phyloP scores from a whole-genome alignment of 139 green algal species.

The Chlamydomonas urium region DNA sequence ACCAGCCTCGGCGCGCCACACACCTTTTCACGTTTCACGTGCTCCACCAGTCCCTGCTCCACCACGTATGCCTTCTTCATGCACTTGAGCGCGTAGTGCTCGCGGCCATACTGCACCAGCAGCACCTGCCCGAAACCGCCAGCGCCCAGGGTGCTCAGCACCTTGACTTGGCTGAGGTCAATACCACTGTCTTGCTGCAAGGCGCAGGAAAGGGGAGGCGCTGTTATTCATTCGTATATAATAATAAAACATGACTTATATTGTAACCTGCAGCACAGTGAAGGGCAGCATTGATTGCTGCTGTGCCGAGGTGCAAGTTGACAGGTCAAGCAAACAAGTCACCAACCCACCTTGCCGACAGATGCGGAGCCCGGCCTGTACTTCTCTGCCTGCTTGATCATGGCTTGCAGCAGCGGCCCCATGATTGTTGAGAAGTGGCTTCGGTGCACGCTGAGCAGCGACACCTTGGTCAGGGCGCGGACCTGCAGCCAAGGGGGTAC shows the following conservation, averaged over 20 bases:
- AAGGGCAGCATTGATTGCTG: too few species aligned
- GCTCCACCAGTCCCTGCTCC: slow-evolving; percentile 69
- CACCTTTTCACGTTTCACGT: slow-evolving; percentile 81
- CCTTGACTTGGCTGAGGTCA: neutral
- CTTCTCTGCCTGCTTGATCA: slow-evolving; percentile 25
- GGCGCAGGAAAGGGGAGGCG: too few species aligned
- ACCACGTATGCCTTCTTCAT: slow-evolving; percentile 79
- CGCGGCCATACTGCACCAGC: slow-evolving; percentile 59
- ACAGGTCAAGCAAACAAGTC: too few species aligned
- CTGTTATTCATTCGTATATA: too few species aligned
- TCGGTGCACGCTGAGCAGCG: slow-evolving; percentile 22
- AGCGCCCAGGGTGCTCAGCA: neutral
- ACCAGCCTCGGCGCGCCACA: too few species aligned
- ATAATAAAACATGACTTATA: too few species aligned
- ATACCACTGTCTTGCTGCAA: too few species aligned
- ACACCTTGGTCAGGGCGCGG: slow-evolving; percentile 17
- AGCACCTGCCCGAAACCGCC: slow-evolving; percentile 51
- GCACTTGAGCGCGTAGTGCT: slow-evolving; percentile 75
- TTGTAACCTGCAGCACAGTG: too few species aligned
- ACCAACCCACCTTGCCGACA: too few species aligned
- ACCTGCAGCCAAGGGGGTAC: slow-evolving; percentile 18
- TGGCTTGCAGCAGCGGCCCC: slow-evolving; percentile 34
- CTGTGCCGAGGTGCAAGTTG: too few species aligned
- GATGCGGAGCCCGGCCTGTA: too few species aligned
- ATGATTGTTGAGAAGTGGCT: slow-evolving; percentile 34